Evolutionary conservation across 2,329 filamentous ascomycete genomes (phyloP), one percentile per base, ranked within the genome.

Genomic region (Epichloe glyceriae): DNA sequence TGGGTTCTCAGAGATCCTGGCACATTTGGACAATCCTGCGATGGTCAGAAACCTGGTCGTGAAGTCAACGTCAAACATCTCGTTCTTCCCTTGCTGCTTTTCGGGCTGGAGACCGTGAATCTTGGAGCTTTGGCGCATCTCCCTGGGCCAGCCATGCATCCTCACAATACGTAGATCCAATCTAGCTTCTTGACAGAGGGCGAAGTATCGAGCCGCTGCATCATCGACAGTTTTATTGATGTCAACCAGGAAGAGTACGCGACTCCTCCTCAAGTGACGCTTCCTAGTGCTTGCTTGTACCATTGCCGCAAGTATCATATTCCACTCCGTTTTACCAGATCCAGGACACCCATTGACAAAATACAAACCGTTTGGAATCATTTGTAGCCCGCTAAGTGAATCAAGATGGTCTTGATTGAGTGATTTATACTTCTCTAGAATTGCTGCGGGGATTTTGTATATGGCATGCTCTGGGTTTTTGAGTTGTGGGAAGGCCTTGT

Each of bases 201-300:
- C 57, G 15, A 63, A 60, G n/a, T 73, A 70, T 5, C 71, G 65
- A 49, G 67, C 64, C 0, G 70, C 71, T 0, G 69, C 68, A 44
- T 74, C 71, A 38, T 74, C 70, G 0, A 72, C 65, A 0, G 73
- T 69, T 42, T 71, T 67, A 56, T 75, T 75, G 49, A 75, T 69
- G 49, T 75, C 72, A 1, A 74, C 61, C 0, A 75, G 57, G 46
- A 73, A 74, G 0, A 75, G 58, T 11, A 75, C 64, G 6, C 64
- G 71, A 5, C 51, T 62, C 8, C 53, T 55, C 14, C 52, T 50
- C 14, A 55, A 54, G n/a, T 54, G 59, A 2, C 52, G 49, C 3
- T 51, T 55, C 10, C 55, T 58, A 19, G 50, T 57, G 42, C 62
- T 66, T 14, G 61, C 61, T 40, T 67, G 65, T 8, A 68, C 66